Base-by-base conservation (phyloP, 192 early-diverging fungal species). In the Backusella luteola region DNA sequence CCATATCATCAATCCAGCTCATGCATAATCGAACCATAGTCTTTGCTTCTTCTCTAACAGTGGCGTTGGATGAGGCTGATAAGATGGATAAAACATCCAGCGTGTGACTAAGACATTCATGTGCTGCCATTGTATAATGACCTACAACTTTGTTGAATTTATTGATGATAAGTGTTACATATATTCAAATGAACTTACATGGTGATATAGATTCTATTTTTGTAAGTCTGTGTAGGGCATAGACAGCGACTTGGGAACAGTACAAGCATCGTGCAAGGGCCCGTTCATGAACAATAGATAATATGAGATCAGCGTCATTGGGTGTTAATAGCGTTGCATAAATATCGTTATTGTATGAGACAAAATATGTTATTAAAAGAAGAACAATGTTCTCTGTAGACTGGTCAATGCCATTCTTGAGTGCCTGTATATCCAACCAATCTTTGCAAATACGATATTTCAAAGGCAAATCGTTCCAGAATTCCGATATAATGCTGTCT, bases 271-370 rank as follows among this genome's bases (percentile, higher is more conserved):
- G 56, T 12, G 19, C 12, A 63, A 63, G 56, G 11, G 56, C 56
- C 3, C 4, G 56, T 4, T 29, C 56, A 12, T 63, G 56, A 26
- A 63, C 26, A 26, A 63, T 63, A 29, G 56, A 63, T 29, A 63
- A 12, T 63, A 63, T 63, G 9, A 29, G 12, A 29, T 29, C 56
- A 12, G 56, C 56, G 26, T 63, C 56, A 26, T 63, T 63, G 4
- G 56, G 56, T 63, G 56, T 63, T 63, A 63, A 63, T 63, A 63
- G 12, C 29, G 56, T 63, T 5, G 56, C 56, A 29, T 63, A 63
- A 4, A 63, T 63, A 4, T 63, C 56, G 26, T 63, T 63, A 23
- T 29, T 63, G 8, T 63, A 63, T 3, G 56, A 63, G 3, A 63
- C 2, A 14, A 63, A 63, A 14, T 63, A 63, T 2, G 9, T 0